These are phyloP conservation scores for Nicotiana rustica DNA, from an alignment of 305 asterid species.

Conservation along the genomic window DNA sequence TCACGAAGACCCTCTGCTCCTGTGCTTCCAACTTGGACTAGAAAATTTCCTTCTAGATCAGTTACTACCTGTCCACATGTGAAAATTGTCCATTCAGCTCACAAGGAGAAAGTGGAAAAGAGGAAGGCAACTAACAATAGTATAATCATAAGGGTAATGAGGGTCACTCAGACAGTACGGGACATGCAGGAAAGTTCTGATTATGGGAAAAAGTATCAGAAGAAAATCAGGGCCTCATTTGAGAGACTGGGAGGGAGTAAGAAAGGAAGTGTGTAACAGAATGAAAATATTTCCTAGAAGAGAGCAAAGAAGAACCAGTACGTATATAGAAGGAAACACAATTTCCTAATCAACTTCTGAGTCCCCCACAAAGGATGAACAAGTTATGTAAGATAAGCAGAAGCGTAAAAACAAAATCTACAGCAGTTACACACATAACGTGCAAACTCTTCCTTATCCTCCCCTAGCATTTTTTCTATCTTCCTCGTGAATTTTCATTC, in stretches of 20 bases:
- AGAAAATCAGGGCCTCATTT: not conserved
- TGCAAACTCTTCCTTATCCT: conserved; percentile 18
- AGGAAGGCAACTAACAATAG: conserved; percentile 12
- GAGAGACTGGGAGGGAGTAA: conserved; percentile 3
- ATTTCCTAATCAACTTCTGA: conserved; percentile 8
- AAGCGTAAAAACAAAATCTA: not conserved
- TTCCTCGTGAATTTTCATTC: not conserved
- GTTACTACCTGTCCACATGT: conserved; percentile 76
- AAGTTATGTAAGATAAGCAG: not conserved
- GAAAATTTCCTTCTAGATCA: conserved; percentile 87
- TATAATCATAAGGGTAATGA: conserved; percentile 9
- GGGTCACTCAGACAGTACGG: not conserved
- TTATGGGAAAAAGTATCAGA: not conserved
- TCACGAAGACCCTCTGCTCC: conserved; percentile 92
- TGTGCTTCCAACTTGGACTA: conserved; percentile 87
- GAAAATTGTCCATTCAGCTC: conserved; percentile 27
- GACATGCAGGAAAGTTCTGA: not conserved
- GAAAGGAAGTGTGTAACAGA: not conserved
- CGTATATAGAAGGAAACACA: not conserved
- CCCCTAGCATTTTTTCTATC: not conserved
- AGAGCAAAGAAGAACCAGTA: conserved; percentile 23
- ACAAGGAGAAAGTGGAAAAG: not conserved
- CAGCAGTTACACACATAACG: not conserved
- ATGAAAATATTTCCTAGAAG: conserved; percentile 18
- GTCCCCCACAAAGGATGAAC: conserved; percentile 21